Evolutionary conservation across 306 rosid species (phyloP).

Genomic region (Rosa persica): DNA sequence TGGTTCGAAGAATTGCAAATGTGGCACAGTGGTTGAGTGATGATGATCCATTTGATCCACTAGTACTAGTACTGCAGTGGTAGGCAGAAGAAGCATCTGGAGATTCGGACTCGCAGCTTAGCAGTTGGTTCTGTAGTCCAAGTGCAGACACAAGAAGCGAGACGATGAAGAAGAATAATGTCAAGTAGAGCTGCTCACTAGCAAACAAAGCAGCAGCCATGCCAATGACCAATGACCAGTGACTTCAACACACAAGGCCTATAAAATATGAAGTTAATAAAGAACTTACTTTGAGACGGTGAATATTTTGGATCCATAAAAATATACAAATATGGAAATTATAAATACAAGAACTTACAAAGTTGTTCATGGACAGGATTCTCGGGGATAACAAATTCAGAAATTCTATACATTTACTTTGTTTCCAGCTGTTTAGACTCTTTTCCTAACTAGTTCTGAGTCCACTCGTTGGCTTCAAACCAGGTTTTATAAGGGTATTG

Average conservation of each 20-base stretch:
- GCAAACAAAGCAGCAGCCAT: slow-evolving; percentile 45
- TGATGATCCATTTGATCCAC: slow-evolving; percentile 27
- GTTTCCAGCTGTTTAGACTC: slow-evolving; percentile 42
- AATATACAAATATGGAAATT: slow-evolving; percentile 27
- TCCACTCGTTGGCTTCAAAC: neutral
- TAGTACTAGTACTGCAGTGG: slow-evolving; percentile 37
- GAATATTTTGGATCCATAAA: slow-evolving; percentile 66
- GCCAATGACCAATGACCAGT: slow-evolving; percentile 35
- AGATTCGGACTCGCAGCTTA: slow-evolving; percentile 49
- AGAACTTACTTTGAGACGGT: slow-evolving; percentile 35
- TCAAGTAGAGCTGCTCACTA: slow-evolving; percentile 38
- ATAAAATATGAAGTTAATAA: slow-evolving; percentile 23
- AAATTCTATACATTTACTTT: slow-evolving; percentile 28
- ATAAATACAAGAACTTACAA: slow-evolving; percentile 28
- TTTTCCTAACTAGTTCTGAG: slow-evolving; percentile 24
- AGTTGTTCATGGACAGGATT: slow-evolving; percentile 39
- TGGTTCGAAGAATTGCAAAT: slow-evolving; percentile 62
- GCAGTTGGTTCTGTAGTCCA: slow-evolving; percentile 37
- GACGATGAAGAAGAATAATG: slow-evolving; percentile 40
- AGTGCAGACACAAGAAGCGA: slow-evolving; percentile 45
- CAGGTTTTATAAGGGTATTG: slow-evolving; percentile 9
- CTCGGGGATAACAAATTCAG: slow-evolving; percentile 53
- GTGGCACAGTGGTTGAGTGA: slow-evolving; percentile 51
- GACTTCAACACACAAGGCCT: slow-evolving; percentile 34
- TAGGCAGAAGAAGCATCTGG: slow-evolving; percentile 51